phyloP scores from a whole-genome alignment of 225 moss, liverwort and hornwort genomes.

The Sphagnum tenellum region DNA sequence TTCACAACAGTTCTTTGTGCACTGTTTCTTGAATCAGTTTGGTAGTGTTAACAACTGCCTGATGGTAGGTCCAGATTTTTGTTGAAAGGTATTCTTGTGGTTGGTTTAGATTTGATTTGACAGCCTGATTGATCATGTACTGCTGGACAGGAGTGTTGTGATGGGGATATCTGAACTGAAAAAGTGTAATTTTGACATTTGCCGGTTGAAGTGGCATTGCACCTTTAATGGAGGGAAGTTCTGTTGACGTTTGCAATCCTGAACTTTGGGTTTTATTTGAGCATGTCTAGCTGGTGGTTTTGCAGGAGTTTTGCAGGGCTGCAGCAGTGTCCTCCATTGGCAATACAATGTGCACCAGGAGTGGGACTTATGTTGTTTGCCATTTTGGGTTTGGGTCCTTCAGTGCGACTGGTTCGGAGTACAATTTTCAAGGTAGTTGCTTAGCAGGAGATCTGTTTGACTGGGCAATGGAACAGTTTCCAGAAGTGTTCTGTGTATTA shows the following conservation, averaged over 20 bases:
- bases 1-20: not conserved
- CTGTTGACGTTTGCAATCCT: not conserved
- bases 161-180: too few species aligned
- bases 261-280: not conserved
- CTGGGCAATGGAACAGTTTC: constrained; percentile 37
- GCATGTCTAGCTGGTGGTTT: constrained; percentile 11
- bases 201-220: too few species aligned
- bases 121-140: not conserved
- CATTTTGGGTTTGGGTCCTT: constrained; percentile 48
- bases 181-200: too few species aligned
- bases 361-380: constrained; percentile 54
- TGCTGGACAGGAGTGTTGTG: too few species aligned
- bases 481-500: constrained; percentile 26
- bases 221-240: not conserved
- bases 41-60: not conserved
- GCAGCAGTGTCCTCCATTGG: constrained; percentile 36
- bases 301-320: constrained; percentile 26
- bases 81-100: not conserved
- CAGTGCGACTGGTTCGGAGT: constrained; percentile 40
- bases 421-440: constrained; percentile 42
- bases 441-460: constrained; percentile 13
- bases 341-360: constrained; percentile 45
- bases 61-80: not conserved
- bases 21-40: too few species aligned
- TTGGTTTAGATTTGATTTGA: not conserved